A percentile compares a stretch with the other conserved stretches of the same genome.
Conservation (phyloP, 73 alveolate species). For the Effrenium voratum region DNA sequence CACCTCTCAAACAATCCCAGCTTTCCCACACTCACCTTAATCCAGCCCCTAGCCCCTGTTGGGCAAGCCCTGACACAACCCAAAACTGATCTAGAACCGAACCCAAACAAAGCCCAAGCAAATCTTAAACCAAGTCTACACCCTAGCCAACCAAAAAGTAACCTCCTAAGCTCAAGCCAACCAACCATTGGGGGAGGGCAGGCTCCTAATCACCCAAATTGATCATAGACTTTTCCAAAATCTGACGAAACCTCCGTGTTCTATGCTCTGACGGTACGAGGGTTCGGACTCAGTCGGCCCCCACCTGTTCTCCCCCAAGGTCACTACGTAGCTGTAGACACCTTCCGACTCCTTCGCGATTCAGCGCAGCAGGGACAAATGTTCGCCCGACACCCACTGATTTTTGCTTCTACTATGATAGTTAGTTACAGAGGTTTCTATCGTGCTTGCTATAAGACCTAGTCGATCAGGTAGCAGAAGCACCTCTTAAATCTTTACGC, state of each 20-base stretch:
- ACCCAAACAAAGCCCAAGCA: too few species aligned
- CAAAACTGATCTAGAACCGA: too few species aligned
- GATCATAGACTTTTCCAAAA: neutral
- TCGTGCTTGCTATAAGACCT: neutral
- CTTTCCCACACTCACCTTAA: too few species aligned
- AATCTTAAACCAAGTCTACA: too few species aligned
- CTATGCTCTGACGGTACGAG: neutral
- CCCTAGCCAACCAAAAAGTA: too few species aligned
- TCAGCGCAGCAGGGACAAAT: neutral
- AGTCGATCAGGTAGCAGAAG: neutral
- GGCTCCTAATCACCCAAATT: neutral
- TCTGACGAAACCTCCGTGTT: neutral
- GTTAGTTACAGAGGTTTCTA: neutral
- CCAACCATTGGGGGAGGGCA: neutral
- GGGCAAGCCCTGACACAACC: too few species aligned
- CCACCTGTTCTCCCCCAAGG: slow-evolving; percentile 40
- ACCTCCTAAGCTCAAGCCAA: neutral
- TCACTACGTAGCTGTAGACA: neutral
- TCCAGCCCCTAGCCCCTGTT: too few species aligned
- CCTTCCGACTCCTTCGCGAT: slow-evolving; percentile 8
- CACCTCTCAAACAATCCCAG: too few species aligned
- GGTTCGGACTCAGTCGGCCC: neutral
- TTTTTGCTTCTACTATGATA: neutral
- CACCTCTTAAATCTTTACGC: neutral
- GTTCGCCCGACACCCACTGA: neutral